phyloP scores from a whole-genome alignment of 495 filamentous ascomycete species.

The Penicillium macrosclerotiorum region DNA sequence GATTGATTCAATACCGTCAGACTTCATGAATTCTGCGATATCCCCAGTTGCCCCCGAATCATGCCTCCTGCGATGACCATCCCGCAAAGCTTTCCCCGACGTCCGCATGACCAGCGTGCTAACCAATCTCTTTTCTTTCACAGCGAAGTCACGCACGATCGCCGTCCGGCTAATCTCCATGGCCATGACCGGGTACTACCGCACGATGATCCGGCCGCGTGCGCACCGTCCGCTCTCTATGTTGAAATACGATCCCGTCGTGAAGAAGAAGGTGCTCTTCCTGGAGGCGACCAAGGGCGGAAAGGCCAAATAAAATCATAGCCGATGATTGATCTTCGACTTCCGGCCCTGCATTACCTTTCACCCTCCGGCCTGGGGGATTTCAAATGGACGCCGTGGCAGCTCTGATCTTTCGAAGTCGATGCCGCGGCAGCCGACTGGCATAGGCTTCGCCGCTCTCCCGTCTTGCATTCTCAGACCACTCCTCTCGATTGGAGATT shows the following conservation, averaged over 20 bases:
- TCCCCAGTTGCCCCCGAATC: neutral
- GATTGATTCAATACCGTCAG: neutral
- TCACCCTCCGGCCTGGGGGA: too few species aligned
- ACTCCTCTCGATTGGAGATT: too few species aligned
- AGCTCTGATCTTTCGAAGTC: too few species aligned
- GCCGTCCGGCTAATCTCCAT: conserved; percentile 94
- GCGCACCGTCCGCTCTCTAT: conserved; percentile 82
- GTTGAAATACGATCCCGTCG: conserved; percentile 98
- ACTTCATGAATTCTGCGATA: too few species aligned
- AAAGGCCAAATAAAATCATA: conserved; percentile 32
- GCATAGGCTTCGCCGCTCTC: too few species aligned
- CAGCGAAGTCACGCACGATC: conserved; percentile 90
- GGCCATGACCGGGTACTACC: conserved; percentile 98
- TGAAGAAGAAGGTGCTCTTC: conserved; percentile 93
- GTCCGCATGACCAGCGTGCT: neutral
- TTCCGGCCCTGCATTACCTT: neutral
- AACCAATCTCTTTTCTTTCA: conserved; percentile 10
- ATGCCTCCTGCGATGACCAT: neutral
- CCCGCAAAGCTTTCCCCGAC: too few species aligned
- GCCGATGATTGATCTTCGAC: neutral
- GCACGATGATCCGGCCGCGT: conserved; percentile 81
- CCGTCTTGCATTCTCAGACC: too few species aligned
- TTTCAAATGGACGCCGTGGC: too few species aligned
- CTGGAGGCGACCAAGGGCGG: conserved; percentile 78
- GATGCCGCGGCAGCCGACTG: too few species aligned